Percentiles rank a stretch among this genome's conserved stretches.
These are phyloP conservation scores for Aspergillus phoenicis DNA, from an alignment of 2,329 filamentous ascomycete species.

Conservation along the genomic window DNA sequence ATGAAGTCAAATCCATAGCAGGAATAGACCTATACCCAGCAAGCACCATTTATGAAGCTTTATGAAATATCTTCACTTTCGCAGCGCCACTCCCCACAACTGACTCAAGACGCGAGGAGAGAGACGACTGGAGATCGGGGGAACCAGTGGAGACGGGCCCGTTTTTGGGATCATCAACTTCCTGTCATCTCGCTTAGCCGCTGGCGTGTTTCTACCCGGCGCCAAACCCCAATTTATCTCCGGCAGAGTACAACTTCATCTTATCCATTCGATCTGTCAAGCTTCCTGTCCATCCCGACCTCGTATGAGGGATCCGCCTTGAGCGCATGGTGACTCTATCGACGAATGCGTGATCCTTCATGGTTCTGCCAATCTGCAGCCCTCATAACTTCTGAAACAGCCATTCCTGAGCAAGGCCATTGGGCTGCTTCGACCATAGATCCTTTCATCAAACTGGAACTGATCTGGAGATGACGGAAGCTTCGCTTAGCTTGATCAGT, in stretches of 20 bases:
- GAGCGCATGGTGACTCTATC: too few relatives aligned
- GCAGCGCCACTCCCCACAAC: neutral
- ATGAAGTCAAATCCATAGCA: too few relatives aligned
- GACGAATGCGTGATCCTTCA: neutral
- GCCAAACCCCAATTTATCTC: neutral
- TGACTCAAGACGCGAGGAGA: neutral
- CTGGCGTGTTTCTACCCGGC: neutral
- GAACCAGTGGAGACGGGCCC: neutral
- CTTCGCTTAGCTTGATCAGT: neutral
- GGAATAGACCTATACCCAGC: too few relatives aligned
- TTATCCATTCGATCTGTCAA: neutral
- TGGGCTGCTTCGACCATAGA: neutral
- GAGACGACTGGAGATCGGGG: neutral
- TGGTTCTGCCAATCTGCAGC: neutral
- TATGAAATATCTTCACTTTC: too few relatives aligned
- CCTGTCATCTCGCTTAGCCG: conserved; percentile 3
- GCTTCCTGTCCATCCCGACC: too few relatives aligned
- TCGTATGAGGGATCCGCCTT: neutral
- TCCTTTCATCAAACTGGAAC: neutral
- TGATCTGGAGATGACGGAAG: neutral
- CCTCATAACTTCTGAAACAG: neutral
- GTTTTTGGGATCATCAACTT: neutral
- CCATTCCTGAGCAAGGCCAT: neutral
- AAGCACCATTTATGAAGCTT: too few relatives aligned
- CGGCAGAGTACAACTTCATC: neutral